Percentiles rank a stretch among this genome's conserved stretches.
These are phyloP conservation scores for Amanita fuliginea DNA, from an alignment of 768 basidiomycete species.

Conservation along the genomic window DNA sequence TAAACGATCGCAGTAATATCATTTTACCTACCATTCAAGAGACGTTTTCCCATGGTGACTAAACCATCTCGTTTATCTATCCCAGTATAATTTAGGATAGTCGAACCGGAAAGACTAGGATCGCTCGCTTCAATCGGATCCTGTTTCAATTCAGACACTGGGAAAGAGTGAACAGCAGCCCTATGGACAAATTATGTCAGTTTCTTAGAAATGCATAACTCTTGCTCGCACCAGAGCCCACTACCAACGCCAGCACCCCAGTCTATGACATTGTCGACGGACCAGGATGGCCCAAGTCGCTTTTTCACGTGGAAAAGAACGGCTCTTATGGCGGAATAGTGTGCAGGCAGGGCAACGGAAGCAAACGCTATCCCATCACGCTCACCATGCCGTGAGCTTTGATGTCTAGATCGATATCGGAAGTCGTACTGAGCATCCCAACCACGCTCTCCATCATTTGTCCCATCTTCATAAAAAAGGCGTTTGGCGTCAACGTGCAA, in stretches of 20 bases:
- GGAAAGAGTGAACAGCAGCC: constrained; percentile 62
- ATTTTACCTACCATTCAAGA: constrained; percentile 40
- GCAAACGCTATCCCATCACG: constrained; percentile 81
- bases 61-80: constrained; percentile 74
- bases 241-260: constrained; percentile 82
- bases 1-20: constrained; percentile 4
- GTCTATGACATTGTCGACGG: constrained; percentile 55
- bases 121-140: constrained; percentile 19
- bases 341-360: constrained; percentile 74
- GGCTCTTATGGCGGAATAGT: constrained; percentile 72
- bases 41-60: constrained; percentile 50
- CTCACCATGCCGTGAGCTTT: constrained; percentile 45
- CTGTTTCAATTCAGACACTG: constrained; percentile 17
- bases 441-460: constrained; percentile 17
- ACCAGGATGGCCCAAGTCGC: constrained; percentile 54
- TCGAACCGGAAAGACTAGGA: constrained; percentile 33
- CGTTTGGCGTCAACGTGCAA: constrained; percentile 65
- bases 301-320: constrained; percentile 59
- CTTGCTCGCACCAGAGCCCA: constrained; percentile 58
- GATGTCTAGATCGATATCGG: constrained; percentile 48
- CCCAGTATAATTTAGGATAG: constrained; percentile 52
- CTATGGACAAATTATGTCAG: constrained; percentile 21
- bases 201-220: constrained; percentile 4
- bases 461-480: constrained; percentile 36
- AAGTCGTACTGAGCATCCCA: constrained; percentile 52